Evolutionary conservation across 768 basidiomycete species (phyloP), one percentile per base, ranked within the genome.

Genomic region (Macrolepiota dolichaula): DNA sequence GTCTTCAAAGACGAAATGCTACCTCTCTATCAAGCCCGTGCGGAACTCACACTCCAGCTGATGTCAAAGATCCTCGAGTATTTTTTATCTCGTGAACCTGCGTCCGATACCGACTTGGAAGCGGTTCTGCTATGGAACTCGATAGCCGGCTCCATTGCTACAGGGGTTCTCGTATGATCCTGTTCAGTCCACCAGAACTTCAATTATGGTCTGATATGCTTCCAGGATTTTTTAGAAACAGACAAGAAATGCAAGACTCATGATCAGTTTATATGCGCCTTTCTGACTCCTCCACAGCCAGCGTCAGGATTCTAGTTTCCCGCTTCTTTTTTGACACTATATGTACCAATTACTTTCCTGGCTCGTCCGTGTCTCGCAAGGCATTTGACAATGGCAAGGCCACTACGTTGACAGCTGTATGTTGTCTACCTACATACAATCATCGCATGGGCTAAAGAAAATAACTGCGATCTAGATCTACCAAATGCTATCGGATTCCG

Each of bases 401-500:
- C 4, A 54, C 19, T 70, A 71, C 59, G 67, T 69, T 46, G 47
- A 66, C 22, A 64, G 71, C 32, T 67, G 70, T 52, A 63, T 55
- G 37, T 22, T 13, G 10, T 49, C 40, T 5, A 19, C 13, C 22
- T 13, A 2, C 3, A 24, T 17, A 2, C 7, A 25, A 40, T 56
- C 36, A 57, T 13, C 47, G 42, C 50, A 62, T 61, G 62, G 54
- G 40, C 64, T 67, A 69, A 66, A 70, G 61, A 25, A 62, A 59
- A n/a, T 57, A 19, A 54, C 37, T 55, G 51, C 25, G 38, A 17
- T 25, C 49, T 57, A 88, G 87, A 79, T 81, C 11, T 87, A 81
- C 70, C 78, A 76, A 62, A 68, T 84, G 2, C 72, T 89, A 10
- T 78, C 75, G 12, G 86, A 85, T 56, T 76, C 76, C 9, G 77